Base-by-base conservation (phyloP, 1,284 basidiomycete genomes). In the Trichosporon sp. region DNA sequence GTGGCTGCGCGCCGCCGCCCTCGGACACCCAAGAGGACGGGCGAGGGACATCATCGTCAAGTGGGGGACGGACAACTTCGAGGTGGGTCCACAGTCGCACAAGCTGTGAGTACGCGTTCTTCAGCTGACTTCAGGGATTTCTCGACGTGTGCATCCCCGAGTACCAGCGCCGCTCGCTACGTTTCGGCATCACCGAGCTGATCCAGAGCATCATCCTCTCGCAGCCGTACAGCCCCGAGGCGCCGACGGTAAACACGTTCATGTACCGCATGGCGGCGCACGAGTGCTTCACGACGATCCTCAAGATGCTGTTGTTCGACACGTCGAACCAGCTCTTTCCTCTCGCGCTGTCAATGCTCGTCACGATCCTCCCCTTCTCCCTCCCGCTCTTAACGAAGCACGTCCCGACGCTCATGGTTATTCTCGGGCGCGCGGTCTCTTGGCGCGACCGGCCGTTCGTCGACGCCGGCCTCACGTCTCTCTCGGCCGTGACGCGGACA, bases 371-470 rank as follows among this genome's bases (percentile, higher is more conserved):
- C 6, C 80, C 80, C 3, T 80, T 80, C 66, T 75, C 79, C 1
- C 76, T 79, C 0, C 68, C 66, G 7, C 51, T 62, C 9, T 47
- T 80, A 34, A 77, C 73, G 7, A 64, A 64, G n/a, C 74, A 77
- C 34, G 76, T 80, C 4, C 80, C 80, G 1, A 68, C 78, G 1
- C 62, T 81, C 63, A 79, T 80, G 74, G 74, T 79, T 31, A 65
- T 78, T 12, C 72, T 80, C 3, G 80, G 80, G 0, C 73, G 80
- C 3, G 78, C 78, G 1, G 72, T 79, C 12, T 75, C 71, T 27
- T 81, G 80, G 80, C 74, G 77, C n/a, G 79, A 80, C 68, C 70
- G 80, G 18, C 79, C 77, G 2, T 80, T 80, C 66, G 69, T 76
- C 51, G 77, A 80, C 44, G 66, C 74, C 0, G 73, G 68, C 11